Evolutionary conservation across 2,329 filamentous ascomycete genomes (phyloP).

Genomic region (Lasiodiplodia sp.): DNA sequence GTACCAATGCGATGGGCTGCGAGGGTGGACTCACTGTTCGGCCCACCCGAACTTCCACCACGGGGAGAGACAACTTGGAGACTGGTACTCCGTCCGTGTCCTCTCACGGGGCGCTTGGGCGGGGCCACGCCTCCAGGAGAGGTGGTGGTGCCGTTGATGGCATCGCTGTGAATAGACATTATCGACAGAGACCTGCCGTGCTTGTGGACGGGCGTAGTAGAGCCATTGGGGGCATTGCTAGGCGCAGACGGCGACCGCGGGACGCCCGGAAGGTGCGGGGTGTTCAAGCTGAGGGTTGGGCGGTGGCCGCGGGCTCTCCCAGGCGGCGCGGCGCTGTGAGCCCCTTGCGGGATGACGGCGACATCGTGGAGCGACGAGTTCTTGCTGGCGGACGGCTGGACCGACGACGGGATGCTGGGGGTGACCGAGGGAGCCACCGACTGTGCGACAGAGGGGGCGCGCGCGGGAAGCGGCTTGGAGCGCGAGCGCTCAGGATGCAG

Average conservation of each 20-base stretch:
- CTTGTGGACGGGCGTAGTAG: slow-evolving; percentile 36
- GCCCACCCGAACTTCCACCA: slow-evolving; percentile 7
- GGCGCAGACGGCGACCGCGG: slow-evolving; percentile 13
- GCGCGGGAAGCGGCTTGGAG: slow-evolving; percentile 32
- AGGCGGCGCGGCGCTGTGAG: slow-evolving; percentile 19
- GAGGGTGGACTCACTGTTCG: slow-evolving; percentile 40
- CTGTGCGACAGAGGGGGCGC: slow-evolving; percentile 37
- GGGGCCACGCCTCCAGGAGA: slow-evolving; percentile 24
- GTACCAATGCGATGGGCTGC: slow-evolving; percentile 36
- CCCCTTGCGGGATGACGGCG: slow-evolving; percentile 17
- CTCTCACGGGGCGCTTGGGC: slow-evolving; percentile 60
- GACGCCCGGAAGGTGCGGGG: slow-evolving; percentile 33
- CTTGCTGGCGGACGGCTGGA: slow-evolving; percentile 24
- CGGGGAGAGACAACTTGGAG: slow-evolving; percentile 71
- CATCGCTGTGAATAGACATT: slow-evolving; percentile 47
- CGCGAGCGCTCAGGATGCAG: slow-evolving; percentile 28
- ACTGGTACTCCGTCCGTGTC: slow-evolving; percentile 81
- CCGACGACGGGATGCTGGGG: slow-evolving; percentile 49
- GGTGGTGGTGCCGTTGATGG: slow-evolving; percentile 17
- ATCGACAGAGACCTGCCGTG: slow-evolving; percentile 59
- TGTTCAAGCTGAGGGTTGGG: slow-evolving; percentile 69
- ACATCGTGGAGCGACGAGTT: slow-evolving; percentile 38
- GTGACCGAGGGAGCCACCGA: slow-evolving; percentile 35
- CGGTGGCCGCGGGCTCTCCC: slow-evolving; percentile 63
- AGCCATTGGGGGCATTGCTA: slow-evolving; percentile 37